Evolutionary conservation across 139 green algal genomes (phyloP), one percentile per base, ranked within the genome.

Genomic region (Coelastrella sp.): DNA sequence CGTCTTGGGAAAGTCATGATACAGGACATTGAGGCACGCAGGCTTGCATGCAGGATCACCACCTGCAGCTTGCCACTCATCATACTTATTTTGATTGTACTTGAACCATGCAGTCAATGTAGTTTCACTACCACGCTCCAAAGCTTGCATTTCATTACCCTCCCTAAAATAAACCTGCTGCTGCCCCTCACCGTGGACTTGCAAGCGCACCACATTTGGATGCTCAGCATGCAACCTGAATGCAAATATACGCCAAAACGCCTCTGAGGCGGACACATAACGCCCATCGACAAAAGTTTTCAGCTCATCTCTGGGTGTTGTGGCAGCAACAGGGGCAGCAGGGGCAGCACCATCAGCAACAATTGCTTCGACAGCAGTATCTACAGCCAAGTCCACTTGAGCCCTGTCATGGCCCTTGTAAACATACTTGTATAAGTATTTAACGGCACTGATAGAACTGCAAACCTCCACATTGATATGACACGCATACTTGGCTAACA

Each of bases 381-480:
- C 22, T 66, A 23, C 65, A 64, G 32, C 47, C 32, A 85, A 4
- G 11, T 75, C 3, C 3, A 90, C 76, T 54, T 54, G n/a, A 47
- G 86, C 86, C 19, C 86, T 17, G 22, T 93, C 90, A 83, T 91
- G 91, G n/a, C 91, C n/a, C n/a, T n/a, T n/a, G n/a, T n/a, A n/a
- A n/a, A n/a, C n/a, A n/a, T n/a, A n/a, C n/a, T n/a, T n/a, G 86
- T 92, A 89, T 4, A 91, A 47, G 71, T 92, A 92, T 88, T 94
- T 94, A 19, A 94, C 85, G 22, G 88, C 74, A 4, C 3, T 80
- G 54, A 94, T 79, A 64, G 58, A 84, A 13, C 57, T 59, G 32
- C 73, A 89, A 2, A 86, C 22, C 71, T 94, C 91, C 5, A 94
- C 84, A 65, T 92, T 94, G 71, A 94, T 90, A 61, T 94, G 88